phyloP scores from a whole-genome alignment of 768 basidiomycete species.

The Rhodocollybia butyracea region DNA sequence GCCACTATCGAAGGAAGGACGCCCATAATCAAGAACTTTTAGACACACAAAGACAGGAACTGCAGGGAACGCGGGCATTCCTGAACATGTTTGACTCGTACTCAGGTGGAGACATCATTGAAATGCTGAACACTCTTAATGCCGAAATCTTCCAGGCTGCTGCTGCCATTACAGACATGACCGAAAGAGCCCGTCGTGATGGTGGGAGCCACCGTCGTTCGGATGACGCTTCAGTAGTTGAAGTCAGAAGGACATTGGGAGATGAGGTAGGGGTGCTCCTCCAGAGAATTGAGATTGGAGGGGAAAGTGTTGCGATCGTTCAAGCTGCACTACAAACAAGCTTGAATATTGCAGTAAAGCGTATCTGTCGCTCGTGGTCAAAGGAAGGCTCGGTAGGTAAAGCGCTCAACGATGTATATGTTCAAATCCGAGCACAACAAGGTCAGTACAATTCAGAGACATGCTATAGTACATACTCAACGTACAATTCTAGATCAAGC shows the following conservation, averaged over 20 bases:
- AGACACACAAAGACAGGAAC: conserved; percentile 32
- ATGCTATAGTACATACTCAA: too few relatives aligned
- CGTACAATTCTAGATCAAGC: too few relatives aligned
- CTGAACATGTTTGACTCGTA: conserved; percentile 40
- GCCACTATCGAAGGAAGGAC: conserved; percentile 12
- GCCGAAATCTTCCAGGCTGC: conserved; percentile 45
- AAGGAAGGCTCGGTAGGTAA: neutral
- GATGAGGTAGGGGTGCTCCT: neutral
- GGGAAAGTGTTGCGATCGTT: neutral
- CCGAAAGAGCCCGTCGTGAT: neutral
- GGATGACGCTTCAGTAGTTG: neutral
- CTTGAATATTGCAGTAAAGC: neutral
- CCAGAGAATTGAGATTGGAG: neutral
- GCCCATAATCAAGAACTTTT: conserved; percentile 16
- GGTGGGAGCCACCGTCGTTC: too few relatives aligned
- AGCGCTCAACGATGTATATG: neutral
- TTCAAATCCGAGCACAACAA: neutral
- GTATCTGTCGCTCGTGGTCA: neutral
- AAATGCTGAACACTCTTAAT: conserved; percentile 38
- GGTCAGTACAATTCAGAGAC: neutral
- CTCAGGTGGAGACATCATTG: conserved; percentile 39
- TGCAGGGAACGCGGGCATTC: conserved; percentile 40
- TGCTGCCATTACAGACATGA: conserved; percentile 30
- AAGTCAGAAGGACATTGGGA: neutral
- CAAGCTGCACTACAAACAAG: neutral